Conservation (phyloP, 176 grass and related monocot species). For the Carex scoparia region DNA sequence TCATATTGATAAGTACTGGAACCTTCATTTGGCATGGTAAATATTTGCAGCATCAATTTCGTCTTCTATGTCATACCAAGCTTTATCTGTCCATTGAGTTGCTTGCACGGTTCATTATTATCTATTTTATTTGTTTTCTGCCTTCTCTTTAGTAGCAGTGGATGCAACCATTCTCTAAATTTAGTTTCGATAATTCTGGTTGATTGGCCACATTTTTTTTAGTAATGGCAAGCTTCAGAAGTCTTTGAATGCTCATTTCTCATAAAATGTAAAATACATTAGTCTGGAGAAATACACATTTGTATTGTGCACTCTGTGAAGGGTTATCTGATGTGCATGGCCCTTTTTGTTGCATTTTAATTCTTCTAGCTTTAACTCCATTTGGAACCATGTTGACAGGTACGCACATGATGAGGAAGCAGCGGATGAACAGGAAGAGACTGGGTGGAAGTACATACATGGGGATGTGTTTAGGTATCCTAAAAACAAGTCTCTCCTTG, state of each 20-base stretch:
- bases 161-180: neutral
- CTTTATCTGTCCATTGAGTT: neutral
- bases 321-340: neutral
- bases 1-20: neutral
- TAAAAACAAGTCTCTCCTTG: slow-evolving; percentile 65
- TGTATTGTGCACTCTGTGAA: neutral
- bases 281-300: neutral
- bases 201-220: neutral
- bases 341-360: slow-evolving; percentile 12
- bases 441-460: slow-evolving; percentile 96
- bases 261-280: neutral
- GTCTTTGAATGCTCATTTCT: neutral
- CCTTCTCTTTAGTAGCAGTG: neutral
- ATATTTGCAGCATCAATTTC: neutral
- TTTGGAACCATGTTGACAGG: slow-evolving; percentile 30
- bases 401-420: slow-evolving; percentile 85
- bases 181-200: neutral
- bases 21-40: neutral
- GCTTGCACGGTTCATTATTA: neutral
- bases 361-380: slow-evolving; percentile 16
- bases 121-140: neutral
- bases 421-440: slow-evolving; percentile 88
- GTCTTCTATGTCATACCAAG: neutral
- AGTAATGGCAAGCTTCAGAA: neutral
- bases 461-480: slow-evolving; percentile 83